Percentiles rank a stretch among this genome's conserved stretches.
phyloP scores from a whole-genome alignment of 495 filamentous ascomycete genomes.

The Pyrenula massariospora region DNA sequence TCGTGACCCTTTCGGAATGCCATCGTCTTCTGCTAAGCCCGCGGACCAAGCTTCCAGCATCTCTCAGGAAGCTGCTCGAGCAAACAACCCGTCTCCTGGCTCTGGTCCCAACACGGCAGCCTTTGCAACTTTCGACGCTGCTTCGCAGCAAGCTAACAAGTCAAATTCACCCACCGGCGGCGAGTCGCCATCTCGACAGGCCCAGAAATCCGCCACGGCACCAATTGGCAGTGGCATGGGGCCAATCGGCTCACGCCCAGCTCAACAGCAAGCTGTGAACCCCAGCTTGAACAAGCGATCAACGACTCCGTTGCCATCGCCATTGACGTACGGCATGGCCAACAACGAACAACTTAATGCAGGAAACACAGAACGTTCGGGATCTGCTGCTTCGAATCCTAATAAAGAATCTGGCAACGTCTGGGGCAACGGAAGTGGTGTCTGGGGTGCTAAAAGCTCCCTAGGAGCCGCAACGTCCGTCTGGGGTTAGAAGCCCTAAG shows the following conservation, averaged over 20 bases:
- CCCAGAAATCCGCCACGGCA: slow-evolving; percentile 37
- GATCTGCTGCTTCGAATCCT: slow-evolving; percentile 49
- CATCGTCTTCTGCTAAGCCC: slow-evolving; percentile 17
- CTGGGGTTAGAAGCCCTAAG: slow-evolving; percentile 43
- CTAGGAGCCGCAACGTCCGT: slow-evolving; percentile 65
- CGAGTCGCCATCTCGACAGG: slow-evolving; percentile 70
- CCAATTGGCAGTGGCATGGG: slow-evolving; percentile 60
- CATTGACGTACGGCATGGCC: slow-evolving; percentile 70
- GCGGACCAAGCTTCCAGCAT: slow-evolving; percentile 18
- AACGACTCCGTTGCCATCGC: slow-evolving; percentile 81
- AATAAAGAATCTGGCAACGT: slow-evolving; percentile 40
- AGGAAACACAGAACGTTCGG: slow-evolving; percentile 37
- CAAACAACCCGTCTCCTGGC: slow-evolving; percentile 76
- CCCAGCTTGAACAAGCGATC: slow-evolving; percentile 70
- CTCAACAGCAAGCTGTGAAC: slow-evolving; percentile 40
- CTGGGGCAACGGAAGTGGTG: slow-evolving; percentile 61
- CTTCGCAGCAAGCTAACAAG: slow-evolving; percentile 67
- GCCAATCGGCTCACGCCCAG: slow-evolving; percentile 85
- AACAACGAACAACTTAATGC: slow-evolving; percentile 33
- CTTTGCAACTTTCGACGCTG: slow-evolving; percentile 45
- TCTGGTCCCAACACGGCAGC: slow-evolving; percentile 52
- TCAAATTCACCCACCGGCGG: slow-evolving; percentile 82
- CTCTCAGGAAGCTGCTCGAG: slow-evolving; percentile 59
- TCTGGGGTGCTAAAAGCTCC: slow-evolving; percentile 63
- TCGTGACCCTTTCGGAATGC: slow-evolving; percentile 50